Percentiles rank a stretch among this genome's conserved stretches.
Evolutionary conservation across 1,284 basidiomycete species (phyloP).

Genomic region (Ceratobasidium papillatum): DNA sequence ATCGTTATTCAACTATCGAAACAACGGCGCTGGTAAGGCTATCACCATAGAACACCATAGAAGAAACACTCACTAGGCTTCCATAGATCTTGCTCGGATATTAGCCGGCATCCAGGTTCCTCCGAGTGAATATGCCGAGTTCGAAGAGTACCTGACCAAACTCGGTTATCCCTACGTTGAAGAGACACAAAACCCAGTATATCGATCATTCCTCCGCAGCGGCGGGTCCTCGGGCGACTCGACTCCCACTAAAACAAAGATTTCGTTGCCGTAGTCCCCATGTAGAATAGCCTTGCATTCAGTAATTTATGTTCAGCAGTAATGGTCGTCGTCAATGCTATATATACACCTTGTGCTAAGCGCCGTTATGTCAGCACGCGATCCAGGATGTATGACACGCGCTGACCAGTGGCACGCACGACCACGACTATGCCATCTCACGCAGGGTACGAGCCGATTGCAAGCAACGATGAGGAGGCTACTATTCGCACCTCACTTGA

Average conservation of each 20-base stretch:
- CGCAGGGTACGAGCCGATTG: slow-evolving; percentile 37
- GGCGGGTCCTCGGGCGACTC: slow-evolving; percentile 30
- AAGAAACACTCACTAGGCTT: slow-evolving; percentile 41
- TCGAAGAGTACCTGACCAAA: slow-evolving; percentile 77
- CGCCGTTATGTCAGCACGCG: slow-evolving; percentile 24
- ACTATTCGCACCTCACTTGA: slow-evolving; percentile 20
- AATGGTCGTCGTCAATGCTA: slow-evolving; percentile 24
- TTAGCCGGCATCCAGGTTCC: slow-evolving; percentile 95
- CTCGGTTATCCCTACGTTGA: slow-evolving; percentile 91
- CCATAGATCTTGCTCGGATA: slow-evolving; percentile 86
- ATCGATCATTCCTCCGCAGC: slow-evolving; percentile 71
- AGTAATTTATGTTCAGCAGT: slow-evolving; percentile 7
- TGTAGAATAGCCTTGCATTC: slow-evolving; percentile 18
- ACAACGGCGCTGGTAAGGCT: slow-evolving; percentile 88
- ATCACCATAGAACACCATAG: not conserved
- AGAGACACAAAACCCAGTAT: slow-evolving; percentile 91
- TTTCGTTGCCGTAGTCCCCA: slow-evolving; percentile 9
- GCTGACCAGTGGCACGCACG: slow-evolving; percentile 16
- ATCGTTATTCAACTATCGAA: slow-evolving; percentile 96
- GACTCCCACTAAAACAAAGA: not conserved
- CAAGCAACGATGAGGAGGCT: slow-evolving; percentile 23
- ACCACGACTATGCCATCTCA: slow-evolving; percentile 36
- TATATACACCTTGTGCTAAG: not conserved
- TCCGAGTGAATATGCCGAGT: slow-evolving; percentile 66
- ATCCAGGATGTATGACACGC: slow-evolving; percentile 34